Base-by-base conservation (phyloP, 352 stramenopile genomes). In the Pythium coloratum region DNA sequence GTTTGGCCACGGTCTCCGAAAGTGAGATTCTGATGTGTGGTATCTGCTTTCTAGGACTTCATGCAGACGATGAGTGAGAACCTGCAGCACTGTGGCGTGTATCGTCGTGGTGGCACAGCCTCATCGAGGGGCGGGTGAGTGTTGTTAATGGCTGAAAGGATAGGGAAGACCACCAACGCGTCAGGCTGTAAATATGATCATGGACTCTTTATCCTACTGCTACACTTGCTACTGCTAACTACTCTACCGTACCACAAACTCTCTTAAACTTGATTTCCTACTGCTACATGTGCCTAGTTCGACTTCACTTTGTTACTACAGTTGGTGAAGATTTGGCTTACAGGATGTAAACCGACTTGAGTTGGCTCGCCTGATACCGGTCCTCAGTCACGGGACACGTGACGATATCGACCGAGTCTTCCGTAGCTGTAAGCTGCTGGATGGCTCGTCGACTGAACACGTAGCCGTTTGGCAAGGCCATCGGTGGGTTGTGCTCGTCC, bases 361-460 rank as follows among this genome's bases (percentile, higher is more conserved):
- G 72, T n/a, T 86, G 81, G 6, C 64, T 75, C 42, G 73, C 64
- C n/a, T 76, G 58, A 54, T 87, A 95, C 53, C 82, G 69, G 47
- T 91, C 83, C 26, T 89, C 73, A 18, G 86, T 95, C 13, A 91
- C 86, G 5, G 89, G 63, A 61, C 86, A 95, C 60, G 78, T 83
- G 74, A 95, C 85, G 71, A 79, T 82, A 30, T 53, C 46, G n/a
- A 53, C n/a, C 24, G 50, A 34, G 2, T 62, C 56, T 13, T 75
- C 49, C 38, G 66, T 33, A 42, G 88, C 69, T 24, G 69, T 77
- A 47, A 94, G 65, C 32, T 81, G 62, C 28, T 86, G 76, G 58
- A 96, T 87, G 16, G 84, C 88, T 67, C 74, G 76, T n/a, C 86
- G 76, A 69, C 86, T 95, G 65, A 92, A 94, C 33, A 96, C 86